phyloP scores from a whole-genome alignment of 306 rosid species.

The Gastrolobium bilobum region DNA sequence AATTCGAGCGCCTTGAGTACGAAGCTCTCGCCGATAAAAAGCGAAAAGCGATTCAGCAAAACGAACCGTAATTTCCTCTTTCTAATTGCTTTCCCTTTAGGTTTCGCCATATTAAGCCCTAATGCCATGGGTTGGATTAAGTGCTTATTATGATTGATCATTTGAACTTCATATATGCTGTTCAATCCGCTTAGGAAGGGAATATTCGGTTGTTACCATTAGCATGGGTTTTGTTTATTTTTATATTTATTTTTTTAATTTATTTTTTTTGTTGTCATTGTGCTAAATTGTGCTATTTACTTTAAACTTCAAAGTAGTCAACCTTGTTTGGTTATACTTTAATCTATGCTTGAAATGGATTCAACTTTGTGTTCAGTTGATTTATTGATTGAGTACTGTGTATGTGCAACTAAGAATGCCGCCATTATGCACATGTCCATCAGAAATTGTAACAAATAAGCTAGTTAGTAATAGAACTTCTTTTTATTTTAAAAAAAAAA shows the following conservation, averaged over 20 bases:
- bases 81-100: neutral
- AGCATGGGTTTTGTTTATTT: neutral
- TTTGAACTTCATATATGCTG: too few relatives aligned
- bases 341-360: neutral
- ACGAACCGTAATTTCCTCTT: slow-evolving; percentile 43
- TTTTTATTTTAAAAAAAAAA: neutral
- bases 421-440: neutral
- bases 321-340: slow-evolving; percentile 7
- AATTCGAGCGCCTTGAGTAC: slow-evolving; percentile 70
- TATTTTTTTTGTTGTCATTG: neutral
- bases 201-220: too few relatives aligned
- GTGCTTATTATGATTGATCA: too few relatives aligned
- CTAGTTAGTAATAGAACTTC: neutral
- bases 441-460: neutral
- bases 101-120: neutral
- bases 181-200: too few relatives aligned
- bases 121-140: neutral
- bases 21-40: slow-evolving; percentile 79
- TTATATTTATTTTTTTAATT: too few relatives aligned
- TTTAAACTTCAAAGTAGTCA: slow-evolving; percentile 4
- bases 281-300: neutral
- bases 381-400: slow-evolving; percentile 2
- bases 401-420: slow-evolving; percentile 3
- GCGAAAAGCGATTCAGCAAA: slow-evolving; percentile 60
- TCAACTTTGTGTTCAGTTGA: slow-evolving; percentile 4